A percentile compares a stretch with the other conserved stretches of the same genome.
Evolutionary conservation across 2,329 filamentous ascomycete species (phyloP).

Genomic region (Penicillium sp.): DNA sequence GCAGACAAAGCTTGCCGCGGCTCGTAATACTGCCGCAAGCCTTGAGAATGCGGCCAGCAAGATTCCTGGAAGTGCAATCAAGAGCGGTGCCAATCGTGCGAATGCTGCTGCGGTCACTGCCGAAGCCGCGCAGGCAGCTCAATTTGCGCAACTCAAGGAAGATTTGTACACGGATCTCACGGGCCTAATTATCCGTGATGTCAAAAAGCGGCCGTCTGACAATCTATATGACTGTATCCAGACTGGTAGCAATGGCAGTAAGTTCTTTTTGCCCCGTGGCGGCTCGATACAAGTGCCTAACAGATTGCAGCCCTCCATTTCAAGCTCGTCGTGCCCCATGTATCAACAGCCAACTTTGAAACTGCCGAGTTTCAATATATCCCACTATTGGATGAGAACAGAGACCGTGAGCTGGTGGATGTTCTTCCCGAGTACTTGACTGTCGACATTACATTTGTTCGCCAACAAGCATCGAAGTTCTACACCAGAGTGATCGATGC

Average conservation of each 20-base stretch:
- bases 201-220: conserved; percentile 64
- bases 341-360: conserved; percentile 61
- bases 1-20: conserved; percentile 65
- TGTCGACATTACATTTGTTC: conserved; percentile 82
- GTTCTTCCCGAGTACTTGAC: conserved; percentile 77
- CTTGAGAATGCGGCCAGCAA: conserved; percentile 42
- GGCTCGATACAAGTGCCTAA: background rate
- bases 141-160: conserved; percentile 72
- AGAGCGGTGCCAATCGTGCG: conserved; percentile 44
- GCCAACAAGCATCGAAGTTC: conserved; percentile 75
- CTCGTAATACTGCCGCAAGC: conserved; percentile 51
- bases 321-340: conserved; percentile 65
- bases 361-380: conserved; percentile 78
- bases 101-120: conserved; percentile 46
- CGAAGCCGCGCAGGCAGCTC: conserved; percentile 58
- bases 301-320: conserved; percentile 71
- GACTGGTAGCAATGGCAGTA: conserved; percentile 87
- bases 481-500: conserved; percentile 76
- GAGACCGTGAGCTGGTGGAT: conserved; percentile 68
- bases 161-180: conserved; percentile 86
- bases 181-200: conserved; percentile 68
- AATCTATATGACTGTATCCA: conserved; percentile 89
- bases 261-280: too few relatives aligned
- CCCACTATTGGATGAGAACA: conserved; percentile 67
- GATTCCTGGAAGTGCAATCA: conserved; percentile 59